A percentile compares a stretch with the other conserved stretches of the same genome.
These are phyloP conservation scores for Lophiotrema nucula DNA, from an alignment of 495 filamentous ascomycete genomes.

Conservation along the genomic window DNA sequence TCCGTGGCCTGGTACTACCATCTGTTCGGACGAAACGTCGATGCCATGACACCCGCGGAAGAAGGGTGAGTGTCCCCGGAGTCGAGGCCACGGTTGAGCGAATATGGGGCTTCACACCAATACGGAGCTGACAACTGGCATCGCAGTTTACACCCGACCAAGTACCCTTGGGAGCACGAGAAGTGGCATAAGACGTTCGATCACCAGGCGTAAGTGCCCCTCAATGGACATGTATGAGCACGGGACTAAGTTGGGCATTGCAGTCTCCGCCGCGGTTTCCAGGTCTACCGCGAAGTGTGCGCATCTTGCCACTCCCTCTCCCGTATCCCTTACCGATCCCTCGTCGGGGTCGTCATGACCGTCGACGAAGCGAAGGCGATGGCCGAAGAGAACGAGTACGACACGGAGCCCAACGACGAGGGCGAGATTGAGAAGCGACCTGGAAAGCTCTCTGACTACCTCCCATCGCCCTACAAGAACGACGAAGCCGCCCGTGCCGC, in stretches of 20 bases:
- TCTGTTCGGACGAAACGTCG: constrained; percentile 80
- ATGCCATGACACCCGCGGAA: constrained; percentile 90
- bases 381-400: constrained; percentile 98
- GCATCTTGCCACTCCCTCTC: constrained; percentile 93
- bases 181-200: constrained; percentile 94
- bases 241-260: constrained; percentile 37
- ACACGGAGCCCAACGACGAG: constrained; percentile 95
- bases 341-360: constrained; percentile 89
- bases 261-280: constrained; percentile 98
- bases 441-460: constrained; percentile 97
- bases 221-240: constrained; percentile 3
- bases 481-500: constrained; percentile 97
- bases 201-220: constrained; percentile 76
- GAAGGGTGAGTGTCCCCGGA: constrained; percentile 68
- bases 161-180: constrained; percentile 94
- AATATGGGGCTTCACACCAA: neutral
- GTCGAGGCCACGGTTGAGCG: neutral
- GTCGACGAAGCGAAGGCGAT: constrained; percentile 96
- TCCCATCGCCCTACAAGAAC: constrained; percentile 94
- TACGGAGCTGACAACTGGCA: constrained; percentile 18
- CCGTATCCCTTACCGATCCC: constrained; percentile 87
- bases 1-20: constrained; percentile 94
- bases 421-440: constrained; percentile 97
- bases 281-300: constrained; percentile 99
- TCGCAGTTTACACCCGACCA: constrained; percentile 78